Conservation (phyloP, 1,139 yeast genomes). For the Pneumocystis wakefieldiae region DNA sequence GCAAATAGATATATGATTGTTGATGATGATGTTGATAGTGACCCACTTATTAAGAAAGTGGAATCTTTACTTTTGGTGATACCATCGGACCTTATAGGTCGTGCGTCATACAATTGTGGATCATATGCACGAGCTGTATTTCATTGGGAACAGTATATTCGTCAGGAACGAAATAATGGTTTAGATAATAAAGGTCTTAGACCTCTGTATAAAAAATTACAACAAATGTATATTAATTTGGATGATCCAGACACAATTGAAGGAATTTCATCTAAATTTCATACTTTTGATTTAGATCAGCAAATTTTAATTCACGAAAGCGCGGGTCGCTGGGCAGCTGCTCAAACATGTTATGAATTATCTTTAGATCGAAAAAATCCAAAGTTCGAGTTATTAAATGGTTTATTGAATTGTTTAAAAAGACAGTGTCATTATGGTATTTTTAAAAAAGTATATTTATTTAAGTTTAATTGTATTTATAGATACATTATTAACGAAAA, state of each 20-base stretch:
- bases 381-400: slow-evolving; percentile 26
- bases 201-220: slow-evolving; percentile 30
- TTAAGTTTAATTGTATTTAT: slow-evolving; percentile 1
- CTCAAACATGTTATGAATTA: slow-evolving; percentile 72
- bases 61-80: slow-evolving; percentile 39
- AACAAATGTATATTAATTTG: slow-evolving; percentile 68
- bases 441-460: slow-evolving; percentile 17
- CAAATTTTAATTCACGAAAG: slow-evolving; percentile 69
- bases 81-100: slow-evolving; percentile 58
- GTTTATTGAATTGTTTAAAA: slow-evolving; percentile 39
- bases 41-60: slow-evolving; percentile 14
- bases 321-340: slow-evolving; percentile 74
- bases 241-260: slow-evolving; percentile 84
- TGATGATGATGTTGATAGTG: slow-evolving; percentile 13
- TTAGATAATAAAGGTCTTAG: slow-evolving; percentile 17
- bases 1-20: slow-evolving; percentile 11
- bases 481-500: slow-evolving; percentile 10
- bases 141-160: slow-evolving; percentile 63
- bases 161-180: slow-evolving; percentile 25
- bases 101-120: slow-evolving; percentile 66
- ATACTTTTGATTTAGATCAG: slow-evolving; percentile 40
- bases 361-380: slow-evolving; percentile 33
- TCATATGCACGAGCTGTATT: slow-evolving; percentile 82
- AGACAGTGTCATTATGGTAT: slow-evolving; percentile 44
- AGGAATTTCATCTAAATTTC: slow-evolving; percentile 64